Conservation (phyloP, 805 yeast species). For the Torulaspora maleeae region DNA sequence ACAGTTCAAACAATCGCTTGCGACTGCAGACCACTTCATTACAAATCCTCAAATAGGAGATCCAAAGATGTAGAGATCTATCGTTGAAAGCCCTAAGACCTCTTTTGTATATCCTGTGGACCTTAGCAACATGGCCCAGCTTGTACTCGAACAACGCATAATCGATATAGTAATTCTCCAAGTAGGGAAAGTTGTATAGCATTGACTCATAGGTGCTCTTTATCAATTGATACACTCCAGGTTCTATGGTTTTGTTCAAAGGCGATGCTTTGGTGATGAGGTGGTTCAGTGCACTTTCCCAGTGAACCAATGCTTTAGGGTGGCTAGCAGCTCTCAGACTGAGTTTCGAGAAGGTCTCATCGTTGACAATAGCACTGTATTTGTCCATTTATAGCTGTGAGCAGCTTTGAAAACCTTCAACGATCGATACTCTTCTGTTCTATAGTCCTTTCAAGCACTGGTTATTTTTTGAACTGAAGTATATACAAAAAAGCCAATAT, state of each 20-base stretch:
- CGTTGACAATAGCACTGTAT: constrained; percentile 16
- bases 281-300: constrained; percentile 33
- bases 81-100: constrained; percentile 27
- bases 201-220: constrained; percentile 29
- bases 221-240: constrained; percentile 19
- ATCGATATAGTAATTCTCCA: constrained; percentile 36
- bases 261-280: constrained; percentile 25
- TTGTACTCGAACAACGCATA: constrained; percentile 35
- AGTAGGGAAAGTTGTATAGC: constrained; percentile 30
- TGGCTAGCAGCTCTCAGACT: constrained; percentile 26
- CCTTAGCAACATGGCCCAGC: constrained; percentile 27
- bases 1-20: constrained; percentile 28
- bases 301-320: constrained; percentile 26
- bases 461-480: background rate
- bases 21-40: constrained; percentile 25
- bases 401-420: background rate
- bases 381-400: constrained; percentile 20
- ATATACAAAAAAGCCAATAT: background rate
- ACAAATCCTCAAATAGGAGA: constrained; percentile 30
- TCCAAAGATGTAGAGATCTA: constrained; percentile 33
- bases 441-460: background rate
- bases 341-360: constrained; percentile 25
- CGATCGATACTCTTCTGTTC: background rate
- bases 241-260: constrained; percentile 25
- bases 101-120: constrained; percentile 26